Evolutionary conservation across 2,329 filamentous ascomycete species (phyloP).

Genomic region (Lizonia empirigonia): DNA sequence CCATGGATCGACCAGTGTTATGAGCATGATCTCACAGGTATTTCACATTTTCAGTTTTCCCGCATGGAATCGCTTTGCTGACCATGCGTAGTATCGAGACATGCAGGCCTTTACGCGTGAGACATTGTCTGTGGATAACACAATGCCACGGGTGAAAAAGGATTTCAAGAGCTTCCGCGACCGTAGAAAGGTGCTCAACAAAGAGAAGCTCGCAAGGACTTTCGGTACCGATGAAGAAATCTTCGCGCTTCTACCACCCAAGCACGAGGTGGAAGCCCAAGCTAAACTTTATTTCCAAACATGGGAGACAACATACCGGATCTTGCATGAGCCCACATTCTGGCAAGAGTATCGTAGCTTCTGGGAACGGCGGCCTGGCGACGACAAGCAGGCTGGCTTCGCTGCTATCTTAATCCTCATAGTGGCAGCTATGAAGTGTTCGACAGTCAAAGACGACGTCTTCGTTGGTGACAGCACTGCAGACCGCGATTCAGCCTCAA

Average conservation of each 20-base stretch:
- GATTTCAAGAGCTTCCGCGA: conserved; percentile 45
- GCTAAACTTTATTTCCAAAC: conserved; percentile 55
- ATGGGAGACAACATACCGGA: conserved; percentile 59
- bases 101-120: conserved; percentile 44
- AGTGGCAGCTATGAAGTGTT: conserved; percentile 46
- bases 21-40: conserved; percentile 45
- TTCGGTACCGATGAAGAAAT: conserved; percentile 42
- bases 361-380: conserved; percentile 49
- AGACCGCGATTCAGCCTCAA: conserved; percentile 48
- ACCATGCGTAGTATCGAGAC: conserved; percentile 40
- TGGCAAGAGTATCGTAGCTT: conserved; percentile 56
- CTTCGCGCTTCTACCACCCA: conserved; percentile 45
- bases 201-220: conserved; percentile 24
- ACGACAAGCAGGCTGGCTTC: conserved; percentile 38
- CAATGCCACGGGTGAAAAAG: conserved; percentile 36
- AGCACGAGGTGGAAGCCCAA: conserved; percentile 50
- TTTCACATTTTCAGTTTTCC: background rate
- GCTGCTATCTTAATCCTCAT: conserved; percentile 51
- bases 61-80: background rate
- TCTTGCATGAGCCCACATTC: conserved; percentile 61
- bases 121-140: conserved; percentile 36
- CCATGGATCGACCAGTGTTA: conserved; percentile 51
- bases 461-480: conserved; percentile 53
- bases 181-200: conserved; percentile 34
- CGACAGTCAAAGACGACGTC: conserved; percentile 38